Evolutionary conservation across 768 basidiomycete species (phyloP).

Genomic region (Trametes punicea): DNA sequence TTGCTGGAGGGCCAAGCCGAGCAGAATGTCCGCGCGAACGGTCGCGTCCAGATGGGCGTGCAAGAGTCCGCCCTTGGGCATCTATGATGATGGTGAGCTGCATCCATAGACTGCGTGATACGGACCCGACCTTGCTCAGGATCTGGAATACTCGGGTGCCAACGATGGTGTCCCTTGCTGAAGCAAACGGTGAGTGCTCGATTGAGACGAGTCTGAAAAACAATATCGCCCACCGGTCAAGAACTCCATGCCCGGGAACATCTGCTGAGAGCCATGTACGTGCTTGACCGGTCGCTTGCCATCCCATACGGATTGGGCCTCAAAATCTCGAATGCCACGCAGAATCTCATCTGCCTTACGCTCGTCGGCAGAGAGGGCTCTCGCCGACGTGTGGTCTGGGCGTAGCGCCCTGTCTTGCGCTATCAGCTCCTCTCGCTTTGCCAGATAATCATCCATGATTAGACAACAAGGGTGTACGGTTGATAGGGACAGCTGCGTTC

Average conservation of each 20-base stretch:
- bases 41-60: constrained; percentile 77
- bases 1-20: constrained; percentile 53
- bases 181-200: not conserved
- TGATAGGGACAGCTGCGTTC: too few species aligned
- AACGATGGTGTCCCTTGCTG: constrained; percentile 38
- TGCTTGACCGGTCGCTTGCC: constrained; percentile 34
- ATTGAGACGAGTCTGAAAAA: not conserved
- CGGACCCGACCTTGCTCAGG: constrained; percentile 47
- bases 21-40: constrained; percentile 50
- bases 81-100: constrained; percentile 36
- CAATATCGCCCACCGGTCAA: constrained; percentile 48
- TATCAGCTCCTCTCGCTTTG: constrained; percentile 26
- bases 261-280: constrained; percentile 45
- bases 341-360: constrained; percentile 59
- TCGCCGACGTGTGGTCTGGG: constrained; percentile 19
- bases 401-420: constrained; percentile 27
- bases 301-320: constrained; percentile 59
- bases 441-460: constrained; percentile 24
- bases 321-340: constrained; percentile 50
- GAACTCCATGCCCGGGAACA: constrained; percentile 79
- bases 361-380: constrained; percentile 23
- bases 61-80: constrained; percentile 78
- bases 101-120: not conserved
- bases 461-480: not conserved
- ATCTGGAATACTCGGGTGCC: constrained; percentile 61